Base-by-base conservation (phyloP, 768 basidiomycete species). In the Dictyophora rubrovolvata region DNA sequence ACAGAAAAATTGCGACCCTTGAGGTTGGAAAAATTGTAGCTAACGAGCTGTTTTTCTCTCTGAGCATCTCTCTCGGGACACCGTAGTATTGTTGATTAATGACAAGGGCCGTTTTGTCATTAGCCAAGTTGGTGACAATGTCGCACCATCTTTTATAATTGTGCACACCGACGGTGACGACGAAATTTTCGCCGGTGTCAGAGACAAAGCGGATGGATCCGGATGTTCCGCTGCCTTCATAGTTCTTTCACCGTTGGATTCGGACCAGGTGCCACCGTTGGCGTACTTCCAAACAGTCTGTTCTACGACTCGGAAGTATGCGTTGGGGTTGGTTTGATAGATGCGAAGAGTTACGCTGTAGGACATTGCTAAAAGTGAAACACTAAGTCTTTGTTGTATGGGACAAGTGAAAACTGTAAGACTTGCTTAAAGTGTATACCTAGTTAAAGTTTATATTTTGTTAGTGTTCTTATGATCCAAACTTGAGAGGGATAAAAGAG, bases 181-280 rank as follows among this genome's bases (percentile, higher is more conserved):
- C 53, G 68, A 73, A 69, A 11, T 50, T 58, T 54, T 75, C 73
- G 57, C 65, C 69, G 8, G 53, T 64, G 50, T 67, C 65, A 7
- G 65, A 61, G 33, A 42, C 33, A 64, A 75, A 68, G 56, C 72
- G 72, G 17, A 77, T 54, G 6, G 66, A 65, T 10, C 76, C 73
- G 14, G 73, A 75, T 0, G 73, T 75, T 47, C 73, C 75, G 59
- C 74, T 76, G 5, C 68, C 70, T 35, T 63, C 66, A 77, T 70
- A 18, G 64, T 66, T 53, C 55, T 59, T 14, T 20, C 23, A 1
- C 62, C 69, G 50, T 67, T 47, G 6, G 35, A 34, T 20, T 66
- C 53, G 34, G 56, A 57, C 72, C 74, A 74, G 16, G 67, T 67
- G 42, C 73, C 28, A 28, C 28, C 69, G 59, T 69, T 70, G 55